Base-by-base conservation (phyloP, 768 basidiomycete species). In the Boletales sp. region DNA sequence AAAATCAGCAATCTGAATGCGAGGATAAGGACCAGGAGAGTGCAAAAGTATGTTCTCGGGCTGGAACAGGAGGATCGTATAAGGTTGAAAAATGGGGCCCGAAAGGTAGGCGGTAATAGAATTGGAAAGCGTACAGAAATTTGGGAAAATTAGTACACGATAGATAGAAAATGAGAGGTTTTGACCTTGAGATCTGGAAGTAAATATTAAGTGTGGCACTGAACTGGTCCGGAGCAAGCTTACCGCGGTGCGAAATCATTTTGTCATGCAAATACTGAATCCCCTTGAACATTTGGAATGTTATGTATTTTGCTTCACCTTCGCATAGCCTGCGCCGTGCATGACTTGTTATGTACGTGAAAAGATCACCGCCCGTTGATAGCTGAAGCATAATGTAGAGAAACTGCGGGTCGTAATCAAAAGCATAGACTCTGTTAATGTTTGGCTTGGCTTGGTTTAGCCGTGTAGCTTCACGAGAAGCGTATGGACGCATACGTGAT, bases 341-440 rank as follows among this genome's bases (percentile, higher is more conserved):
- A 51, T 82, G 77, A 48, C 75, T 82, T 14, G 80, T 82, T 55
- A 92, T 86, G 66, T 91, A 90, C 3, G 87, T 87, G 66, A 91
- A 91, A n/a, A 92, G 76, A 60, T 92, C 90, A 19, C 89, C 90
- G 10, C 90, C 89, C 0, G 89, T 90, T 58, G 87, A 90, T 8
- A 92, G 74, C 65, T 92, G 85, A 31, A 92, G 81, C 67, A 92
- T 90, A 38, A 92, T 87, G 64, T 90, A 85, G 79, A 87, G 73
- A 62, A 84, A 86, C 56, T 75, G 75, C 1, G 77, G 71, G 52
- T 81, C 73, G 31, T 80, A 75, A 61, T 85, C 81, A 11, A 86
- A 83, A 47, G 83, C 84, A 58, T 82, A 84, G 38, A 90, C 83
- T 44, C 79, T 78, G 58, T 90, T 91, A 42, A 92, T 90, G 52